Evolutionary conservation across 23 red algal species (phyloP).

Genomic region (Gracilaria domingensis): DNA sequence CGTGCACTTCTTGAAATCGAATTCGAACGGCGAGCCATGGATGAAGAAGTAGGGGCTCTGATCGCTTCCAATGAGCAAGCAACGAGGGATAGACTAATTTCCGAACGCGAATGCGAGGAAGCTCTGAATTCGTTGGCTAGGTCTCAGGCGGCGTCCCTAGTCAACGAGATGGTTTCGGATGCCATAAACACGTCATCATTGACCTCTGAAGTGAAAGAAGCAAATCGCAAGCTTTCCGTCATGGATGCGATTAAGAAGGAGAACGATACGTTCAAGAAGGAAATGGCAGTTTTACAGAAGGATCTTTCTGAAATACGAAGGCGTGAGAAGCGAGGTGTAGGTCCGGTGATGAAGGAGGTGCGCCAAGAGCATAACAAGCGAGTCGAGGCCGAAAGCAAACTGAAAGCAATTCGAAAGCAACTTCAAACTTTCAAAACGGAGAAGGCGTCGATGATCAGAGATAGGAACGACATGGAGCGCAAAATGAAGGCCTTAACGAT

Average conservation of each 20-base stretch:
- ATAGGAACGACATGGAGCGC: conserved; percentile 42
- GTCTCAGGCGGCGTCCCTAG: conserved; percentile 5
- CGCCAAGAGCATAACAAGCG: conserved; percentile 48
- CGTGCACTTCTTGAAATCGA: conserved; percentile 50
- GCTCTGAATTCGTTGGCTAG: conserved; percentile 33
- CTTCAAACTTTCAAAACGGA: conserved; percentile 22
- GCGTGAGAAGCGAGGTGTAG: conserved; percentile 74
- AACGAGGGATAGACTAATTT: neutral
- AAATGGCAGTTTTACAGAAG: conserved; percentile 20
- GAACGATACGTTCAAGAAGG: neutral
- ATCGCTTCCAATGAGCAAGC: conserved; percentile 45
- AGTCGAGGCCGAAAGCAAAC: conserved; percentile 56
- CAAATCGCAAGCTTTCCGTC: neutral
- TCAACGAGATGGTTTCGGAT: conserved; percentile 62
- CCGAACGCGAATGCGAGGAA: conserved; percentile 57
- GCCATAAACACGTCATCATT: conserved; percentile 44
- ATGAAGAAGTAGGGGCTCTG: conserved; percentile 40
- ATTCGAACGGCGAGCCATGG: conserved; percentile 71
- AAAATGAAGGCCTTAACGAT: conserved; percentile 54
- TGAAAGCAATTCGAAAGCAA: conserved; percentile 27
- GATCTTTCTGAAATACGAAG: conserved; percentile 46
- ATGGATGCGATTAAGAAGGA: conserved; percentile 43
- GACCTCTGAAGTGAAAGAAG: conserved; percentile 32
- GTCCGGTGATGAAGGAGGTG: conserved; percentile 59
- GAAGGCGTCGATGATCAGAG: conserved; percentile 45